Conservation (phyloP, 148 eudicot species). For the Hydrangea macrophylla region DNA sequence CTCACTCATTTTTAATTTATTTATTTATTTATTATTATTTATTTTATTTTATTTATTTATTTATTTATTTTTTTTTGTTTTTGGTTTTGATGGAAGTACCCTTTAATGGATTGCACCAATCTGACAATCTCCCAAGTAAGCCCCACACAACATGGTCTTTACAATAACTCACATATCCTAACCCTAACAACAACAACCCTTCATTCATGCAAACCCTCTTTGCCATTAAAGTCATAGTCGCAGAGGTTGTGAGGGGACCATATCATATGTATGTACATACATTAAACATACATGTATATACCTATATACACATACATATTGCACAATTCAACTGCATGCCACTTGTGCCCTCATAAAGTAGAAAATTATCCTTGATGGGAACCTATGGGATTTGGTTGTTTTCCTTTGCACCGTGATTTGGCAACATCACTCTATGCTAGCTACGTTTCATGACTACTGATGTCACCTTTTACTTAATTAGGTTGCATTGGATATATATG, state of each 20-base stretch:
- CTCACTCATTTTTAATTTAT: background rate
- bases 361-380: slow-evolving; percentile 24
- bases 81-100: slow-evolving; percentile 12
- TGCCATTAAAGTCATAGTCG: slow-evolving; percentile 33
- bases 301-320: no score
- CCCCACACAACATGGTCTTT: slow-evolving; percentile 24
- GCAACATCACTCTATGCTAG: background rate
- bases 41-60: no score
- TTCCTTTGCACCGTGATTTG: background rate
- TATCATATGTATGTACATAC: slow-evolving; percentile 5
- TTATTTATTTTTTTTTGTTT: no score
- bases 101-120: slow-evolving; percentile 12
- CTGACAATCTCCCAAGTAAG: slow-evolving; percentile 3
- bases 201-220: slow-evolving; percentile 56
- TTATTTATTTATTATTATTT: no score
- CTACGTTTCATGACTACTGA: background rate
- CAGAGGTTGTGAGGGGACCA: slow-evolving; percentile 16
- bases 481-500: background rate
- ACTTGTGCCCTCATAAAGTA: slow-evolving; percentile 23
- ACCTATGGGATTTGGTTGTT: background rate
- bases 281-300: no score
- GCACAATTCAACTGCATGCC: slow-evolving; percentile 14
- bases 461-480: background rate
- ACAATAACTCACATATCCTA: slow-evolving; percentile 15
- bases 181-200: slow-evolving; percentile 52